Conservation (phyloP, 2,329 filamentous ascomycete genomes). For the Xylaria arbuscula region DNA sequence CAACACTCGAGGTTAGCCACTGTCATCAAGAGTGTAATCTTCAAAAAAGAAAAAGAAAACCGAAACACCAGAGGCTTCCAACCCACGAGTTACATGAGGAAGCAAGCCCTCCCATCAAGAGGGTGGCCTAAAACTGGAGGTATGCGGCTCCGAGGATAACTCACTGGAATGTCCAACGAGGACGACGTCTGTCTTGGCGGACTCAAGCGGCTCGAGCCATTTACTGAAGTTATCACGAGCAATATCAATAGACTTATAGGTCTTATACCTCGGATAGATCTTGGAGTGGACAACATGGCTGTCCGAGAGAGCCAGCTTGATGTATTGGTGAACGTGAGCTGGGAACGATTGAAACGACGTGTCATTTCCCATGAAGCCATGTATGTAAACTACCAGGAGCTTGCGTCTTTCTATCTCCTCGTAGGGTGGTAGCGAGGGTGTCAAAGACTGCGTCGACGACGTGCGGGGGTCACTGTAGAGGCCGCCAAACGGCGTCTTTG, state of each 20-base stretch:
- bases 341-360: constrained; percentile 90
- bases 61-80: too few species aligned
- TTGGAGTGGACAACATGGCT: constrained; percentile 88
- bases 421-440: constrained; percentile 44
- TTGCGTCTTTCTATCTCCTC: constrained; percentile 58
- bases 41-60: too few species aligned
- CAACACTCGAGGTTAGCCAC: too few species aligned
- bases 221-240: constrained; percentile 84
- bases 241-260: constrained; percentile 75
- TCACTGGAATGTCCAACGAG: constrained; percentile 81
- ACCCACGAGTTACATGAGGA: too few species aligned
- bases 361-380: constrained; percentile 91
- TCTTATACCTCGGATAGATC: constrained; percentile 83
- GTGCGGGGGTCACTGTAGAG: constrained; percentile 57
- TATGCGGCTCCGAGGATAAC: too few species aligned
- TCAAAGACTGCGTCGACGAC: constrained; percentile 60
- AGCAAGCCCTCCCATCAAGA: too few species aligned
- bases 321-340: constrained; percentile 82
- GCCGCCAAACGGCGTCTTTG: constrained; percentile 38
- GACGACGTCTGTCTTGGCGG: constrained; percentile 78
- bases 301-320: constrained; percentile 73
- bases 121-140: too few species aligned
- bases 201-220: constrained; percentile 84
- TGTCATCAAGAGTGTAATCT: too few species aligned
- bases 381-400: constrained; percentile 84